These are phyloP conservation scores for Sparassis latifolia DNA, from an alignment of 1,284 basidiomycete species.

Conservation along the genomic window DNA sequence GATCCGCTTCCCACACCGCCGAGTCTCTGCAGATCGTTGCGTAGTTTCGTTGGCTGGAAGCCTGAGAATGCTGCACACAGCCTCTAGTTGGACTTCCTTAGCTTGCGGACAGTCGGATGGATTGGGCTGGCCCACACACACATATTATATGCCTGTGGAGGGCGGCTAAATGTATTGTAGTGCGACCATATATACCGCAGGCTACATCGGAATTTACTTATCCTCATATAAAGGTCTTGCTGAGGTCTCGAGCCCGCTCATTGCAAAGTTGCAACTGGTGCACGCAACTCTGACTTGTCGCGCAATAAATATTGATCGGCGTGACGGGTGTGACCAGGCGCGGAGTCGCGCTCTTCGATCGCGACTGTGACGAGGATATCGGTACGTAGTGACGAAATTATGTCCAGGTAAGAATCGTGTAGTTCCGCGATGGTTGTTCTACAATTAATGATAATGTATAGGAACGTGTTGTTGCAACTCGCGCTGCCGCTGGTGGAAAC, in stretches of 20 bases:
- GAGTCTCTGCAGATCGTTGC: slow-evolving; percentile 38
- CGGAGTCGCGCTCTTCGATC: too few relatives aligned
- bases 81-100: neutral
- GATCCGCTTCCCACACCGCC: slow-evolving; percentile 13
- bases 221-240: too few relatives aligned
- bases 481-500: slow-evolving; percentile 55
- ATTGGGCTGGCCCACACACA: too few relatives aligned
- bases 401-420: neutral
- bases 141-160: too few relatives aligned
- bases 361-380: too few relatives aligned
- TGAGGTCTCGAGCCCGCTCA: too few relatives aligned
- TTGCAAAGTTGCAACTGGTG: too few relatives aligned
- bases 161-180: too few relatives aligned
- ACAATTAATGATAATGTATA: neutral
- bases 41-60: slow-evolving; percentile 38
- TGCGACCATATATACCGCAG: too few relatives aligned
- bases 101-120: too few relatives aligned
- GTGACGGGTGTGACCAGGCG: too few relatives aligned
- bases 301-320: neutral
- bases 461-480: slow-evolving; percentile 33
- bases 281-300: slow-evolving; percentile 19
- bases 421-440: neutral
- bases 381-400: neutral
- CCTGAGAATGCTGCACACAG: slow-evolving; percentile 6
- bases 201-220: neutral